Evolutionary conservation across 306 rosid genomes (phyloP).

Genomic region (Cucurbita maxima): DNA sequence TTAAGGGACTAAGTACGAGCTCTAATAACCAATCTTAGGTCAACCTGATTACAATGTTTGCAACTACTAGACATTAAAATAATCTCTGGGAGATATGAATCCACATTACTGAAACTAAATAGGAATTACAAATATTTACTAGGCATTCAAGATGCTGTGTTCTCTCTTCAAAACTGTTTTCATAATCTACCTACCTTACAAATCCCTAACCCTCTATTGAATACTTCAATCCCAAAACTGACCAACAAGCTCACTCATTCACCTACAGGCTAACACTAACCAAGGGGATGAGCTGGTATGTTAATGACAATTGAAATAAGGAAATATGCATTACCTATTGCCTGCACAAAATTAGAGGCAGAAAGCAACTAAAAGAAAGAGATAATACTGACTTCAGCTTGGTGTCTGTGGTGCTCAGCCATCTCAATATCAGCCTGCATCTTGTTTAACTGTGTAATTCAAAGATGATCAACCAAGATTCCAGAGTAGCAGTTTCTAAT

Average conservation of each 20-base stretch:
- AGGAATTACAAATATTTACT: neutral
- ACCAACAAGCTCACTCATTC: neutral
- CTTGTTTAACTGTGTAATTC: constrained; percentile 51
- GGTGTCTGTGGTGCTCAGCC: constrained; percentile 44
- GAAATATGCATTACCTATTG: neutral
- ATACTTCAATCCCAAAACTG: neutral
- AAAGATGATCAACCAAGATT: constrained; percentile 5
- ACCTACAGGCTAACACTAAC: neutral
- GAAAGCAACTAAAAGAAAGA: constrained; percentile 14
- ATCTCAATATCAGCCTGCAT: constrained; percentile 34
- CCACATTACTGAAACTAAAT: neutral
- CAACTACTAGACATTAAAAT: neutral
- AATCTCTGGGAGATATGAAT: neutral
- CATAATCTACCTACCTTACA: neutral
- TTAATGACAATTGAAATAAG: neutral
- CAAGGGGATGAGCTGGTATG: neutral
- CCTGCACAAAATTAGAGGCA: neutral
- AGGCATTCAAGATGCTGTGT: neutral
- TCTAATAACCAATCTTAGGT: neutral
- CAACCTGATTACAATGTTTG: neutral
- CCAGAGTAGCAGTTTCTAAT: neutral
- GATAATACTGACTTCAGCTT: constrained; percentile 48
- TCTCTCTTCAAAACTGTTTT: neutral
- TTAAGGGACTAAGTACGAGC: neutral
- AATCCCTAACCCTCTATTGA: neutral